Conservation (phyloP, 1,284 basidiomycete genomes). For the Cutaneotrichosporon sp. region DNA sequence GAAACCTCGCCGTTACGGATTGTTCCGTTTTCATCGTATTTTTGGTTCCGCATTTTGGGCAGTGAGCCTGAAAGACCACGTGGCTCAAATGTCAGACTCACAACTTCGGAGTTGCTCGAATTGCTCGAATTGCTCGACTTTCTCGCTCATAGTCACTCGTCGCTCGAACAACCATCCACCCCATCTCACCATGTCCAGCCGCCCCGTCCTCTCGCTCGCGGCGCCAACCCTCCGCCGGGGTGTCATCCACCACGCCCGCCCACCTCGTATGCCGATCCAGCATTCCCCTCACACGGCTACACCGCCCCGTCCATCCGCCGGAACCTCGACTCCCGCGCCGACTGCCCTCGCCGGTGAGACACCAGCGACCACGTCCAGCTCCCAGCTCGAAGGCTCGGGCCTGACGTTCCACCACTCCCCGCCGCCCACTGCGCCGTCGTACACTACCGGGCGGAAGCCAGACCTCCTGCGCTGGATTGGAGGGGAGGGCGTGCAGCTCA, state of each 20-base stretch:
- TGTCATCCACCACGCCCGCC: conserved; percentile 40
- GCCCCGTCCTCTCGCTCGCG: not conserved
- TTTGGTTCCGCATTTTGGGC: not conserved
- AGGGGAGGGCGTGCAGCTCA: conserved; percentile 27
- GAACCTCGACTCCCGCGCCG: conserved; percentile 35
- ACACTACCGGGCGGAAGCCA: conserved; percentile 37
- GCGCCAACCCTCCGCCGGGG: conserved; percentile 17
- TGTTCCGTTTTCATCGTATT: not conserved
- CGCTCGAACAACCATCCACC: too few species aligned
- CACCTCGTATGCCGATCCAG: conserved; percentile 33
- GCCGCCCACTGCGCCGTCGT: conserved; percentile 39
- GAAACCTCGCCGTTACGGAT: not conserved
- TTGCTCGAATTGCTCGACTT: not conserved
- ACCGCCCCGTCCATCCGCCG: conserved; percentile 30
- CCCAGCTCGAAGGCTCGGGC: conserved; percentile 19
- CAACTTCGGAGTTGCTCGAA: not conserved
- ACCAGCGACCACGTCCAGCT: conserved; percentile 4
- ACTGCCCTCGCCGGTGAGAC: conserved; percentile 5
- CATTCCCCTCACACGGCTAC: conserved; percentile 31
- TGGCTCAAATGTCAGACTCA: not conserved
- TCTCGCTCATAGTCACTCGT: too few species aligned
- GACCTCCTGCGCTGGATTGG: conserved; percentile 35
- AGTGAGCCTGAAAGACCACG: not conserved
- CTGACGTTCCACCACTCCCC: conserved; percentile 42
- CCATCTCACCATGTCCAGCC: not conserved